Evolutionary conservation across 2,329 filamentous ascomycete species (phyloP).

Genomic region (Phoma sp.): DNA sequence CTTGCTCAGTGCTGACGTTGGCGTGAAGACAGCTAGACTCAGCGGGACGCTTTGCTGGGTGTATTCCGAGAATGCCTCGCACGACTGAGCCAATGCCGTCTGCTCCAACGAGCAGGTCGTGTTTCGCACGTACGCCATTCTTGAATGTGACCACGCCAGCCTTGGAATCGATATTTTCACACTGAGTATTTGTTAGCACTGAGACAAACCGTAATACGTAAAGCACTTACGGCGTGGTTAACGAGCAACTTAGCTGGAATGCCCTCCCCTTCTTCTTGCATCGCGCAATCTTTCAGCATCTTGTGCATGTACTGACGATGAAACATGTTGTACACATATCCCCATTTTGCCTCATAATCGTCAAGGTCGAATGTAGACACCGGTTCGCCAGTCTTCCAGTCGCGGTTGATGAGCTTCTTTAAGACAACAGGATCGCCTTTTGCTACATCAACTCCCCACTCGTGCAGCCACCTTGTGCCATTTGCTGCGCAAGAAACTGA

Average conservation of each 20-base stretch:
- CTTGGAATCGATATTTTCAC: conserved; percentile 60
- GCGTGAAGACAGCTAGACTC: conserved; percentile 69
- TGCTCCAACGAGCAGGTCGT: conserved; percentile 69
- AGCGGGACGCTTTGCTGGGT: conserved; percentile 65
- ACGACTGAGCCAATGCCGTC: conserved; percentile 74
- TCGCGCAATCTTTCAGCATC: conserved; percentile 69
- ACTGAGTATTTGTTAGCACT: conserved; percentile 33
- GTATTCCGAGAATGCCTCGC: conserved; percentile 68
- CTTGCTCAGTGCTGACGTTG: conserved; percentile 69
- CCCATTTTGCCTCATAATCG: conserved; percentile 72
- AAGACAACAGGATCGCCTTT: conserved; percentile 72
- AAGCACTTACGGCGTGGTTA: conserved; percentile 57
- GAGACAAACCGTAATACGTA: too few species aligned
- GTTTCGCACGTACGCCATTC: conserved; percentile 58
- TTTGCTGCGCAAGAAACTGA: conserved; percentile 67
- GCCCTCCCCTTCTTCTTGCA: conserved; percentile 62
- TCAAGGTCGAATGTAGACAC: conserved; percentile 69
- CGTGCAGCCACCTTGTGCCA: conserved; percentile 72
- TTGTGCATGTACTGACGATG: conserved; percentile 73
- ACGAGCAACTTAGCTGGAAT: conserved; percentile 62
- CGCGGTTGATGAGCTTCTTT: conserved; percentile 71
- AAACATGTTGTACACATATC: conserved; percentile 71
- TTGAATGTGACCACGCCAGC: conserved; percentile 49
- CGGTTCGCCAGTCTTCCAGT: conserved; percentile 73
- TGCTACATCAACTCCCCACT: conserved; percentile 70